Base-by-base conservation (phyloP, 139 green algal genomes). In the Tetratostichococcus sp. region DNA sequence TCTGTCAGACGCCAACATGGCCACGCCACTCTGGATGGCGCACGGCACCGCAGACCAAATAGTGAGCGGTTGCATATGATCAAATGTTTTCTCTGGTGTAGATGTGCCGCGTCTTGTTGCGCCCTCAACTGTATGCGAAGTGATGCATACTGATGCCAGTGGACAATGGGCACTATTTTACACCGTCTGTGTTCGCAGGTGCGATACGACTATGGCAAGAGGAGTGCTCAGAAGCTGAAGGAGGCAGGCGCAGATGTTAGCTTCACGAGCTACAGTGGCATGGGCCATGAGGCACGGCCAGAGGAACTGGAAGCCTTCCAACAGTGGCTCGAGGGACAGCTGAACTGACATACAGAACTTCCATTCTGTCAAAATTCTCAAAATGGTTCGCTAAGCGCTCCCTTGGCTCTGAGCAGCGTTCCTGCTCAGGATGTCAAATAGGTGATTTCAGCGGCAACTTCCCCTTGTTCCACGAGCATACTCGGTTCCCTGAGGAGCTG, bases 1-100 rank as follows among this genome's bases (percentile, higher is more conserved):
- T 0, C 17, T 93, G 19, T 92, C 86, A 8, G 76, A 80, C 39
- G 82, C 75, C n/a, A 95, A 95, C 75, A 76, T 73, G 34, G 43
- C 77, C 32, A 90, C 87, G 19, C 89, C 89, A 26, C 81, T 93
- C 43, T 79, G 94, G 62, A 82, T 93, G 81, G 86, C 84, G 65
- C 89, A 93, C 62, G 89, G 89, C 0, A 81, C 90, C 50, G 57
- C 72, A 1, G 88, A 93, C 70, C 43, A 80, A 35, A 79, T 86
- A 39, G 84, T 91, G 66, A 78, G 74, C 65, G 71, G 39, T 33
- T 26, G 1, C 23, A 25, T 19, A 19, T n/a, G 35, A 3, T 21
- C 35, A 34, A 65, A 17, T 58, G 1, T 43, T 65, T 35, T 22
- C 22, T 30, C 31, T 72, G 31, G 1, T 16, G 23, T 4, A n/a